Conservation (phyloP, 78 protist genomes). For the Protostelium mycophagum region DNA sequence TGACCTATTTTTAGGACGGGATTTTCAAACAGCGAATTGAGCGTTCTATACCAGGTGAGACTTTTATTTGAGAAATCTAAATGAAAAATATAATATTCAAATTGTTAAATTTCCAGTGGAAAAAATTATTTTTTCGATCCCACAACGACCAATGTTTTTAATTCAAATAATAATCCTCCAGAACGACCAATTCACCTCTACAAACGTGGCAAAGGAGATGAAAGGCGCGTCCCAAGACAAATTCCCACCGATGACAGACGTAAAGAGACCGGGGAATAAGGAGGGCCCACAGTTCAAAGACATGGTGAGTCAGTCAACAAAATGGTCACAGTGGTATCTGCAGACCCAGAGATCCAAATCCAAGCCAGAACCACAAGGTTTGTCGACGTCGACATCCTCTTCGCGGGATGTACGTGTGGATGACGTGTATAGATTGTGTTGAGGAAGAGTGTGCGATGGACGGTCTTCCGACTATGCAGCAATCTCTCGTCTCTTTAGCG, state of each 20-base stretch:
- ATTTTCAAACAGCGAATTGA: background rate
- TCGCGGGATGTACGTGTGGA: too few relatives aligned
- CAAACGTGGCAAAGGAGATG: background rate
- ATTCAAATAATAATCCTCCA: too few relatives aligned
- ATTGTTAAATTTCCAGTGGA: background rate
- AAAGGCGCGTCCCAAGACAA: background rate
- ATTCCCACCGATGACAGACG: background rate
- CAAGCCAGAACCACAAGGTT: background rate
- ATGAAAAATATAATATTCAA: too few relatives aligned
- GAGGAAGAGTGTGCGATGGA: constrained; percentile 1
- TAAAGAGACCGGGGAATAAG: background rate
- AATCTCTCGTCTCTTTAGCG: background rate
- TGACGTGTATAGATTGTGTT: background rate
- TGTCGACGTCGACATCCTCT: too few relatives aligned
- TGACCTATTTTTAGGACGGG: background rate
- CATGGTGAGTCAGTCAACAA: background rate
- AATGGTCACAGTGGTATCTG: background rate
- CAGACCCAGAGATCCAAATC: background rate
- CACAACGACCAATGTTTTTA: too few relatives aligned
- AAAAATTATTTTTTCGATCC: background rate
- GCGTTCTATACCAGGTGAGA: background rate
- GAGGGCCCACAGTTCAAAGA: background rate
- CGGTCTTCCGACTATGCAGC: background rate
- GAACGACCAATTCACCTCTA: background rate
- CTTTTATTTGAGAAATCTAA: too few relatives aligned